Evolutionary conservation across 768 basidiomycete species (phyloP), one percentile per base, ranked within the genome.

Genomic region (Artomyces pyxidatus): DNA sequence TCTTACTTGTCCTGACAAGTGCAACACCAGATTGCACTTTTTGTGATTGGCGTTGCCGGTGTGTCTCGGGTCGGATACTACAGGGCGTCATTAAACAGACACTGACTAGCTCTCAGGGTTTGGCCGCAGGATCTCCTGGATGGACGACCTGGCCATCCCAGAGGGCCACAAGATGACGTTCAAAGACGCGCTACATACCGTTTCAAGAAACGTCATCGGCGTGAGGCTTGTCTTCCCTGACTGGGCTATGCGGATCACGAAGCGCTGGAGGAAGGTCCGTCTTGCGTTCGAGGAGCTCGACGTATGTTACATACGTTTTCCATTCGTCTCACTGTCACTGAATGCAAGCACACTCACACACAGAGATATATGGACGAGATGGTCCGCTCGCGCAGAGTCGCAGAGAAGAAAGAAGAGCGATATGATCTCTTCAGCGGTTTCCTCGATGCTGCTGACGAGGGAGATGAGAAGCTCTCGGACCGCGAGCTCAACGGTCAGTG

Each of bases 11-110:
- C 42, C 22, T 30, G n/a, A 23, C 3, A 26, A 30, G 17, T 7
- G 37, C 23, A 30, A 11, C 9, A 22, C 16, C 35, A 81, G 80
- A 71, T 80, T 35, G 73, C 79, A 0, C 70, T 81, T 2, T 74
- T 76, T 45, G 72, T 79, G 23, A 77, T 81, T 47, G 70, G 77
- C 23, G 70, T 69, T 2, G 79, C 80, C 50, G 79, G 53, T 54
- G 27, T 3, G 27, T n/a, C 8, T 44, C n/a, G n/a, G 6, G 22
- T n/a, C n/a, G n/a, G n/a, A n/a, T n/a, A n/a, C 26, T 25, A 44
- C 17, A 17, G 14, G 6, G 23, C 37, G 11, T 5, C 32, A 4
- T 1, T 21, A 25, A 16, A 26, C 37, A 46, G 22, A 47, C 39
- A 21, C 3, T 3, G 28, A 12, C 22, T 23, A 6, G 17, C 10